Percentiles rank a stretch among this genome's conserved stretches.
phyloP scores from a whole-genome alignment of 1,284 basidiomycete species.

The Melampsora americana region DNA sequence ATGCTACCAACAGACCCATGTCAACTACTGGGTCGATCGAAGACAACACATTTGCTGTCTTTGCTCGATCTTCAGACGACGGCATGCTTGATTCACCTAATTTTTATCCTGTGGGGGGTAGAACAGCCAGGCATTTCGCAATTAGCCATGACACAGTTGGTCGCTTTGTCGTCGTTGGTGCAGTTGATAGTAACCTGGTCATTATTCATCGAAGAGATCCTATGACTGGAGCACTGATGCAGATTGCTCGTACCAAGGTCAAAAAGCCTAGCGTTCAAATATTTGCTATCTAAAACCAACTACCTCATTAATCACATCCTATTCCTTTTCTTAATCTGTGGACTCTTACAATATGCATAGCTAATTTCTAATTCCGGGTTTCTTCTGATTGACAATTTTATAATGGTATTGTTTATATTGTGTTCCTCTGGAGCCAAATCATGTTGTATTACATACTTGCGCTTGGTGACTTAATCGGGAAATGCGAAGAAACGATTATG shows the following conservation, averaged over 20 bases:
- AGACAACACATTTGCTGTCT: conserved; percentile 35
- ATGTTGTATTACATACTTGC: no score
- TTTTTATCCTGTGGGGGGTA: conserved; percentile 3
- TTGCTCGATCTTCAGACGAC: conserved; percentile 2
- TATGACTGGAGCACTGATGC: conserved; percentile 10
- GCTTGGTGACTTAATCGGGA: no score
- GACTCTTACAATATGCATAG: no score
- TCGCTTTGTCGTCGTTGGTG: conserved; percentile 1
- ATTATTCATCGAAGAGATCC: conserved; percentile 13
- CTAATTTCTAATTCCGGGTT: no score
- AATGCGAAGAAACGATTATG: no score
- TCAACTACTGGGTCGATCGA: background rate
- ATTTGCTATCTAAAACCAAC: background rate
- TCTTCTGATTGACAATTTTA: no score
- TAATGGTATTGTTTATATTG: no score
- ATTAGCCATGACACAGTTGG: conserved; percentile 2
- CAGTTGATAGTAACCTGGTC: conserved; percentile 12
- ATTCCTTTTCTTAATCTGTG: background rate
- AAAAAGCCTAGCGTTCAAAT: conserved; percentile 1
- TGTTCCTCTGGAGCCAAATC: no score
- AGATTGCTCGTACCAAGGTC: conserved; percentile 8
- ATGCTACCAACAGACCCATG: conserved; percentile 25
- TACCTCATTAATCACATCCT: background rate
- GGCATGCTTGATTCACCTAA: conserved; percentile 2
- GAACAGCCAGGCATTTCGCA: background rate